A percentile compares a stretch with the other conserved stretches of the same genome.
Evolutionary conservation across 1,139 yeast species (phyloP).

Genomic region (Candida gigantensis): DNA sequence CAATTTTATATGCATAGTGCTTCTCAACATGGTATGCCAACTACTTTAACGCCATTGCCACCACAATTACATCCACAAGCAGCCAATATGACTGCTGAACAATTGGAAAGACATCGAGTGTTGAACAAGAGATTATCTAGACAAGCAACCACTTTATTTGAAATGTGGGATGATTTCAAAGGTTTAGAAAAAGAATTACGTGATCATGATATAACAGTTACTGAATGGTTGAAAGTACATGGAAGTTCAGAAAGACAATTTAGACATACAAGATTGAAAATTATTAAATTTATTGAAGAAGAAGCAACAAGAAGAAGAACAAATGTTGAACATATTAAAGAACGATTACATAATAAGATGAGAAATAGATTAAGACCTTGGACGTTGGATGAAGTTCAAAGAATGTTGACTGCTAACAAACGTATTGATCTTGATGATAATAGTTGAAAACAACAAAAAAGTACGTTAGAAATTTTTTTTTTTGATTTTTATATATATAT

Average conservation of each 20-base stretch:
- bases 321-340: conserved; percentile 30
- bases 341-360: conserved; percentile 35
- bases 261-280: conserved; percentile 35
- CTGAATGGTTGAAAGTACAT: conserved; percentile 40
- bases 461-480: not conserved
- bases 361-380: conserved; percentile 35
- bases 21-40: not conserved
- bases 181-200: conserved; percentile 30
- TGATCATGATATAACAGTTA: conserved; percentile 29
- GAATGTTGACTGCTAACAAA: conserved; percentile 38
- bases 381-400: conserved; percentile 42
- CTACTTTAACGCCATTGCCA: not conserved
- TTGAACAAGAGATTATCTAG: conserved; percentile 31
- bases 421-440: conserved; percentile 29
- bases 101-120: conserved; percentile 23
- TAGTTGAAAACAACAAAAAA: conserved; percentile 6
- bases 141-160: conserved; percentile 34
- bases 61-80: conserved; percentile 5
- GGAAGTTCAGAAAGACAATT: conserved; percentile 38
- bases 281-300: conserved; percentile 35
- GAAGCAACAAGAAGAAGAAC: conserved; percentile 28
- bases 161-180: conserved; percentile 44
- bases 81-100: conserved; percentile 11
- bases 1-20: not conserved
- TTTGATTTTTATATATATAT: not conserved